These are phyloP conservation scores for Eremochloa ophiuroides DNA, from an alignment of 176 grass and related monocot species.

Conservation along the genomic window DNA sequence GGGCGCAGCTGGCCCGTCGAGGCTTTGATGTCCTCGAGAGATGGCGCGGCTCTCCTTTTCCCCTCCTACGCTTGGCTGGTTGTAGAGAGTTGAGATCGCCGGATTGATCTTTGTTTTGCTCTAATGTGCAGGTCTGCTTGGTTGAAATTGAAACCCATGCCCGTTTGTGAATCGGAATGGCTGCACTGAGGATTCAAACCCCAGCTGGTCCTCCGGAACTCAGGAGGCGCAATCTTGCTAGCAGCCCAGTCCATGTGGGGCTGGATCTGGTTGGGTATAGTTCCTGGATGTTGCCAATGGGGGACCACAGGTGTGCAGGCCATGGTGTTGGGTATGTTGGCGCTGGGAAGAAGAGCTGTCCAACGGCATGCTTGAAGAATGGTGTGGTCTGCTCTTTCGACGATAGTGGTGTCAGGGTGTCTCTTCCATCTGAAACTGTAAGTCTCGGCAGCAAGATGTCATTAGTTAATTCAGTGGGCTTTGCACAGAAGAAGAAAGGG, in stretches of 20 bases:
- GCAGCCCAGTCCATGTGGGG: constrained; percentile 25
- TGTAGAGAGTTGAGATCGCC: no score
- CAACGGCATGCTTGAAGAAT: constrained; percentile 24
- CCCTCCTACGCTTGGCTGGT: no score
- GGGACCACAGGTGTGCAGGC: constrained; percentile 11
- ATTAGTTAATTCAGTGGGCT: neutral
- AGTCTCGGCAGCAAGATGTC: neutral
- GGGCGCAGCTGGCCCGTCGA: no score
- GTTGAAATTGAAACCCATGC: neutral
- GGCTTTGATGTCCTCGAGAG: no score
- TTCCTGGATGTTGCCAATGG: constrained; percentile 23
- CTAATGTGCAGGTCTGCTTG: neutral
- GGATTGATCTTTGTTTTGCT: neutral
- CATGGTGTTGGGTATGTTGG: neutral
- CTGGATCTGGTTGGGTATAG: constrained; percentile 49
- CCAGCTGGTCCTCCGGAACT: constrained; percentile 32
- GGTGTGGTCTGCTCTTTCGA: constrained; percentile 18
- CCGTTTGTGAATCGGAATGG: constrained; percentile 23
- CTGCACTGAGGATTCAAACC: constrained; percentile 29
- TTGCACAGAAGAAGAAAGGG: constrained; percentile 18
- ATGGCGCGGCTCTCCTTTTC: no score
- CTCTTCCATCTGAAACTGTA: constrained; percentile 20
- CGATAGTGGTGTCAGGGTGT: neutral
- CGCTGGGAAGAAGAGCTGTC: constrained; percentile 2
- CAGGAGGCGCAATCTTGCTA: constrained; percentile 36